Conservation (phyloP, 495 filamentous ascomycete species). For the Podospora sp. region DNA sequence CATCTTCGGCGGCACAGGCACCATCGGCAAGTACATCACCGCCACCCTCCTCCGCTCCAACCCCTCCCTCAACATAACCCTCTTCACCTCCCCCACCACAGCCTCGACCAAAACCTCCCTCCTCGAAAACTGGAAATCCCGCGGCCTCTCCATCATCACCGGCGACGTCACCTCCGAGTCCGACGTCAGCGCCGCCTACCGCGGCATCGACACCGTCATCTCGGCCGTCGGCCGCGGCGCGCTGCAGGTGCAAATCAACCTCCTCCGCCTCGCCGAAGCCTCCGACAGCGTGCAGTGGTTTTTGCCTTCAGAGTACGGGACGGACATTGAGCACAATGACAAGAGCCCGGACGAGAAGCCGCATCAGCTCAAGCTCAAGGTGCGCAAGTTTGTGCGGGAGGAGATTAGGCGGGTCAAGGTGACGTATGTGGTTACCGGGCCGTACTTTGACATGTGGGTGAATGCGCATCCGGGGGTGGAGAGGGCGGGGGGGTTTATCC, state of each 20-base stretch:
- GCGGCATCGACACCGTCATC: constrained; percentile 66
- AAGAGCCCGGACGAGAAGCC: constrained; percentile 63
- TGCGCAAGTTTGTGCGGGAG: constrained; percentile 60
- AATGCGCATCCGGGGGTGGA: constrained; percentile 37
- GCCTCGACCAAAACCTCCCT: constrained; percentile 50
- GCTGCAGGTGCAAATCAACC: constrained; percentile 59
- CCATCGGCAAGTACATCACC: constrained; percentile 67
- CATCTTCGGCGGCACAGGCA: constrained; percentile 70
- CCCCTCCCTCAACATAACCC: constrained; percentile 54
- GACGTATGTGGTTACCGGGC: constrained; percentile 71
- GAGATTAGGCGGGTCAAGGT: constrained; percentile 56
- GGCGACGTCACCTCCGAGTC: constrained; percentile 58
- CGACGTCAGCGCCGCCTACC: constrained; percentile 57
- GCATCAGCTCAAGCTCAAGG: constrained; percentile 69
- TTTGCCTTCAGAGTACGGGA: constrained; percentile 74
- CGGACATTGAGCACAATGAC: constrained; percentile 66
- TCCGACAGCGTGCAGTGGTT: constrained; percentile 63
- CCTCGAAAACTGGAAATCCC: constrained; percentile 49
- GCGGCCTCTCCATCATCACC: constrained; percentile 59
- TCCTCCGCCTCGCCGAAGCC: constrained; percentile 60
- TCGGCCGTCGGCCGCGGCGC: constrained; percentile 64
- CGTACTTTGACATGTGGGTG: constrained; percentile 69
- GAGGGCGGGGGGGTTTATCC: constrained; percentile 57
- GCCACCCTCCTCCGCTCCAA: constrained; percentile 58
- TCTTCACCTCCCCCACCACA: constrained; percentile 65